Evolutionary conservation across 2,329 filamentous ascomycete genomes (phyloP).

Genomic region (Neonectria sp.): DNA sequence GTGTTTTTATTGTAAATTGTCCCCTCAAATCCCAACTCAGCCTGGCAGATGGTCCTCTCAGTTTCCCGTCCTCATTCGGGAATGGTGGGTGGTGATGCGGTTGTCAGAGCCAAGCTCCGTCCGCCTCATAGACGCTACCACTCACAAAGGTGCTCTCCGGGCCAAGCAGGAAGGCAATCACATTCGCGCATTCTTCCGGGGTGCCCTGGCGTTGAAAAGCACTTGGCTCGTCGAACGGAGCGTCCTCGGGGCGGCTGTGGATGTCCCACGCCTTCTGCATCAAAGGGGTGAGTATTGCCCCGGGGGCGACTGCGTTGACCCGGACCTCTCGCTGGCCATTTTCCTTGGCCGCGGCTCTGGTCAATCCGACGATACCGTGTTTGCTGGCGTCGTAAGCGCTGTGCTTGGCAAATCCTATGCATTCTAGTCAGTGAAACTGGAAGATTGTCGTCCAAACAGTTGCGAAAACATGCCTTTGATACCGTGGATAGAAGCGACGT

Average conservation of each 20-base stretch:
- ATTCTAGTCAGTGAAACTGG: constrained; percentile 33
- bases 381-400: constrained; percentile 59
- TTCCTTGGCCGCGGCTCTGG: constrained; percentile 56
- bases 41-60: constrained; percentile 6
- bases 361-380: constrained; percentile 56
- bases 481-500: constrained; percentile 63
- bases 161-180: constrained; percentile 55
- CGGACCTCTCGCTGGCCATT: constrained; percentile 60
- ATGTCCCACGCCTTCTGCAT: constrained; percentile 61
- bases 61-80: constrained; percentile 1
- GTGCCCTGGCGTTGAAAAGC: constrained; percentile 62
- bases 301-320: constrained; percentile 64
- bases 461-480: constrained; percentile 58
- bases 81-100: constrained; percentile 3
- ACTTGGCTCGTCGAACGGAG: constrained; percentile 59
- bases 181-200: constrained; percentile 54
- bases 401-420: constrained; percentile 52
- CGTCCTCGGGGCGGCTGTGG: constrained; percentile 52
- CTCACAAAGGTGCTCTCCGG: constrained; percentile 55
- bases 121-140: constrained; percentile 60
- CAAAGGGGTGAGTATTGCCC: constrained; percentile 65
- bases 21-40: constrained; percentile 60
- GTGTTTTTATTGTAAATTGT: constrained; percentile 15
- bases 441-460: constrained; percentile 1
- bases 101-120: constrained; percentile 58